Evolutionary conservation across 345 rosid species (phyloP), one percentile per base, ranked within the genome.

Genomic region (Ceriops tagal): DNA sequence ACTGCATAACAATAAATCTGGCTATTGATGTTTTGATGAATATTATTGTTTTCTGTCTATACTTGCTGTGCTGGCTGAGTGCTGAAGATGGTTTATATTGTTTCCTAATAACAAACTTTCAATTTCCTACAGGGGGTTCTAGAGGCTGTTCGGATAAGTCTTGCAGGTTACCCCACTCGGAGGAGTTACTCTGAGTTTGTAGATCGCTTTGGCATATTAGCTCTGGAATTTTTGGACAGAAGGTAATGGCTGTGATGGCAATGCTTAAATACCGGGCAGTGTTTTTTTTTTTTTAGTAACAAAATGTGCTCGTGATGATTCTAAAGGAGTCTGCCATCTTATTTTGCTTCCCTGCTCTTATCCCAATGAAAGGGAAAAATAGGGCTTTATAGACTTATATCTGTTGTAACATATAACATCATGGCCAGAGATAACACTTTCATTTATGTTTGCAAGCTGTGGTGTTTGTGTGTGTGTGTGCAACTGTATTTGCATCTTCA

Each of bases 91-190:
- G 4, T 22, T 55, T 56, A 27, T 24, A 27, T 56, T 27, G 28
- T 56, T 56, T 56, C 59, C 9, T 56, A 21, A 56, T 5, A 55
- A 55, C 28, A 24, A 21, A 56, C 31, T 60, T 73, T 58, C 64
- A 16, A 52, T 77, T 70, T 76, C 71, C 66, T 65, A 27, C 83
- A 95, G 97, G 99, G 97, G 77, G 99, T 95, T 72, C 61, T 95
- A 75, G 99, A 95, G 86, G 99, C 99, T 66, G 93, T 95, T 81
- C 92, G 97, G 72, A 95, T 95, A 68, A 90, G 99, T 86, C 80
- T 95, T 68, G 99, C 99, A 35, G 97, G 97, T 78, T 95, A 95
- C 83, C 97, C 99, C 34, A 87, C 99, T 51, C 85, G 96, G 81
- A 87, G 92, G 82, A 76, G 83, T 59, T 95, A 85, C 77, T 77